Conservation (phyloP, 139 green algal genomes). For the Asterochloris erici region DNA sequence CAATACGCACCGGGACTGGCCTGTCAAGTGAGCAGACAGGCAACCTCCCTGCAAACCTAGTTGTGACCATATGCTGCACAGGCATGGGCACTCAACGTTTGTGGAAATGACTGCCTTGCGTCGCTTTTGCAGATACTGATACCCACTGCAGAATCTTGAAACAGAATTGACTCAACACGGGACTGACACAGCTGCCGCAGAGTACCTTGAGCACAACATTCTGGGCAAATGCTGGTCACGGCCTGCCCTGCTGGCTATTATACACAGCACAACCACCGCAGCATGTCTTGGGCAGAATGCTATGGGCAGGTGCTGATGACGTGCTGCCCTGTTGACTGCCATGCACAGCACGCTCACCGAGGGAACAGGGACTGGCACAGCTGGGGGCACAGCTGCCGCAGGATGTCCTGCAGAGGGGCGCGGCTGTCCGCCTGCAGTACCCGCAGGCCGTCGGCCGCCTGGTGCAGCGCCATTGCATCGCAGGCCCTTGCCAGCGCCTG, state of each 20-base stretch:
- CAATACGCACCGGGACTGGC: too few species aligned
- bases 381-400: neutral
- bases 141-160: neutral
- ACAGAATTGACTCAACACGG: neutral
- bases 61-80: too few species aligned
- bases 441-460: constrained; percentile 31
- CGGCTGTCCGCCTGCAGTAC: constrained; percentile 18
- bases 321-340: neutral
- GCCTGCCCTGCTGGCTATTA: neutral
- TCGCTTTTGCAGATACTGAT: neutral
- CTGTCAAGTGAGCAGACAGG: too few species aligned
- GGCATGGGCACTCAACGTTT: too few species aligned
- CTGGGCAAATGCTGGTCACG: neutral
- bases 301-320: neutral
- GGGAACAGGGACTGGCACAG: constrained; percentile 45
- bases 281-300: neutral
- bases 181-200: neutral
- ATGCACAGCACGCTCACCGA: constrained; percentile 1
- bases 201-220: neutral
- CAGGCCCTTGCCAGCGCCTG: constrained; percentile 24
- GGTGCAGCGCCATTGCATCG: constrained; percentile 31
- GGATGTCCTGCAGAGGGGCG: constrained; percentile 13
- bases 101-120: too few species aligned
- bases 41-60: too few species aligned
- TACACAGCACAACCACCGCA: neutral